Conservation (phyloP, 164 flowering plant genomes). For the Vitis vinifera region ASM3070453v1 NC_081809.1:5712501-5713000, state of each 20-base stretch:
- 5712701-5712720: slow-evolving; percentile 38
- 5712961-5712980: too few species aligned
- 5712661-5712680: slow-evolving; percentile 19
- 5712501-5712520: slow-evolving; percentile 52
- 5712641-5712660: slow-evolving; percentile 17
- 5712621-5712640: slow-evolving; percentile 56
- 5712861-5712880: slow-evolving; percentile 5
- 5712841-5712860: slow-evolving; percentile 14
- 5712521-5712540: slow-evolving; percentile 48
- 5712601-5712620: slow-evolving; percentile 43
- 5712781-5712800: slow-evolving; percentile 40
- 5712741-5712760: slow-evolving; percentile 32
- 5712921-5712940: slow-evolving; percentile 29
- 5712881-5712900: slow-evolving; percentile 13
- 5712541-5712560: slow-evolving; percentile 40
- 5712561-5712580: slow-evolving; percentile 35
- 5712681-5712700: slow-evolving; percentile 45
- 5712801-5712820: slow-evolving; percentile 35
- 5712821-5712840: slow-evolving; percentile 37
- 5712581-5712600: slow-evolving; percentile 40
- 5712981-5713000: too few species aligned
- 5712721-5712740: slow-evolving; percentile 32
- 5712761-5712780: slow-evolving; percentile 25
- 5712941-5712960: neutral
- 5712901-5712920: slow-evolving; percentile 10